A percentile compares a stretch with the other conserved stretches of the same genome.
Conservation (phyloP, 2,329 filamentous ascomycete genomes). For the Tolypocladium endophyticum region DNA sequence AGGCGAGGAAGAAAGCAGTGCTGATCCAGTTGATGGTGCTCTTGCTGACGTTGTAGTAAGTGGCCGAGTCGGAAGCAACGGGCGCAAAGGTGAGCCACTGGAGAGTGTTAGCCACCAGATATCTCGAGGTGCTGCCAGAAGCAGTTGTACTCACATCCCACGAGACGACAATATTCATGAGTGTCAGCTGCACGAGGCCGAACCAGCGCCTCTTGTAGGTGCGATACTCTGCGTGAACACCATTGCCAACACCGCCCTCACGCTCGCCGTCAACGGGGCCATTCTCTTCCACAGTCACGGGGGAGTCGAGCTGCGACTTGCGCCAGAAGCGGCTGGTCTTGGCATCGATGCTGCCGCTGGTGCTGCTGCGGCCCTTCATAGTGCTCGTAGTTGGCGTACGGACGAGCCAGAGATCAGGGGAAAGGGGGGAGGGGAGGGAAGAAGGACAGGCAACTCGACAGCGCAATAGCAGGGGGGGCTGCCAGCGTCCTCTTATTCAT, state of each 20-base stretch:
- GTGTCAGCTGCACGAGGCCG: constrained; percentile 69
- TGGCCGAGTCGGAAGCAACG: constrained; percentile 61
- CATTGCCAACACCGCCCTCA: constrained; percentile 15
- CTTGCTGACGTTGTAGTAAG: constrained; percentile 66
- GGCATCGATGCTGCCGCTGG: constrained; percentile 7
- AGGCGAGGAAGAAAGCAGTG: constrained; percentile 78
- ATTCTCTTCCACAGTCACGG: constrained; percentile 11
- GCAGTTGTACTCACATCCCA: constrained; percentile 59
- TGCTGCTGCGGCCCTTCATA: constrained; percentile 3
- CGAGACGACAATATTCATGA: constrained; percentile 86
- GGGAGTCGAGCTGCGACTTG: constrained; percentile 17
- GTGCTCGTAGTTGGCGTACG: not conserved
- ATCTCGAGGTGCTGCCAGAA: not conserved
- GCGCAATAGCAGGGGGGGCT: not conserved
- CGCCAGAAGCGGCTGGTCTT: constrained; percentile 16
- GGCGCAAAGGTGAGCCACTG: constrained; percentile 87
- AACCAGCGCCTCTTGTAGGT: constrained; percentile 82
- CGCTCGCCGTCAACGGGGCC: constrained; percentile 9
- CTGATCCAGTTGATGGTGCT: constrained; percentile 86
- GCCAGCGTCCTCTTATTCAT: not conserved
- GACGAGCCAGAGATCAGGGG: not conserved
- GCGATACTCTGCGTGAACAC: constrained; percentile 22
- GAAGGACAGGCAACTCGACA: not conserved
- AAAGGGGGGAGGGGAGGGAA: not conserved
- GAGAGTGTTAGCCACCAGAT: not conserved